Evolutionary conservation across 2,329 filamentous ascomycete genomes (phyloP).

Genomic region (Botrytis porri): DNA sequence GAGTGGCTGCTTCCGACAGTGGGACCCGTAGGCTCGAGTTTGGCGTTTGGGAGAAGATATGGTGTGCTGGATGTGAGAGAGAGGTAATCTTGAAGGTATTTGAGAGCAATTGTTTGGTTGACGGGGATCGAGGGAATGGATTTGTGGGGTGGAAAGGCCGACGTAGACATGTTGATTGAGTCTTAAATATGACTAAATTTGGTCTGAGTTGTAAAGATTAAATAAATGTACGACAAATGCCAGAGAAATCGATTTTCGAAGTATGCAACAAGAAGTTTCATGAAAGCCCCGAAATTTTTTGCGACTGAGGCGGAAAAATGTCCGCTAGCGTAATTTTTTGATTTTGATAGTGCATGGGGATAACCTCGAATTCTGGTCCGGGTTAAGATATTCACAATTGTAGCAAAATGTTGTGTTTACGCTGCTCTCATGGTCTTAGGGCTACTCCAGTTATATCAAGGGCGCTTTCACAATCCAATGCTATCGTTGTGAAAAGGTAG

Average conservation of each 20-base stretch:
- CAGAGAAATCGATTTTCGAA: neutral
- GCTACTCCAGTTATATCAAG: conserved; percentile 22
- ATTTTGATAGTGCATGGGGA: conserved; percentile 15
- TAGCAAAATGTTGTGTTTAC: conserved; percentile 35
- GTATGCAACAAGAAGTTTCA: neutral
- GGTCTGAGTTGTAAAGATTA: neutral
- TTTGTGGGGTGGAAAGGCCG: conserved; percentile 36
- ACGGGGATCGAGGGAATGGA: conserved; percentile 33
- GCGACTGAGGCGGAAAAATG: conserved; percentile 19
- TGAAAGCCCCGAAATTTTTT: conserved; percentile 19
- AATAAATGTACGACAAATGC: neutral
- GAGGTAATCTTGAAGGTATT: conserved; percentile 36
- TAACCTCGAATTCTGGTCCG: conserved; percentile 14
- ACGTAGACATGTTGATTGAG: conserved; percentile 34
- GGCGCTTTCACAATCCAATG: conserved; percentile 13
- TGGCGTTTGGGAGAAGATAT: conserved; percentile 38
- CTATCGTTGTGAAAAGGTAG: conserved; percentile 29
- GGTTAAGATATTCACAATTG: conserved; percentile 6
- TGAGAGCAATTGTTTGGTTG: conserved; percentile 32
- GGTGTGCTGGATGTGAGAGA: conserved; percentile 29
- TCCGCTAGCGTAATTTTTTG: conserved; percentile 28
- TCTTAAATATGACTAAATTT: neutral
- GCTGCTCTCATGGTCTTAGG: conserved; percentile 31
- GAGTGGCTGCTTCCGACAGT: conserved; percentile 32
- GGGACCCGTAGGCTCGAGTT: conserved; percentile 36